These are phyloP conservation scores for Fonsecaea nubica DNA, from an alignment of 2,329 filamentous ascomycete species.

Conservation along the genomic window DNA sequence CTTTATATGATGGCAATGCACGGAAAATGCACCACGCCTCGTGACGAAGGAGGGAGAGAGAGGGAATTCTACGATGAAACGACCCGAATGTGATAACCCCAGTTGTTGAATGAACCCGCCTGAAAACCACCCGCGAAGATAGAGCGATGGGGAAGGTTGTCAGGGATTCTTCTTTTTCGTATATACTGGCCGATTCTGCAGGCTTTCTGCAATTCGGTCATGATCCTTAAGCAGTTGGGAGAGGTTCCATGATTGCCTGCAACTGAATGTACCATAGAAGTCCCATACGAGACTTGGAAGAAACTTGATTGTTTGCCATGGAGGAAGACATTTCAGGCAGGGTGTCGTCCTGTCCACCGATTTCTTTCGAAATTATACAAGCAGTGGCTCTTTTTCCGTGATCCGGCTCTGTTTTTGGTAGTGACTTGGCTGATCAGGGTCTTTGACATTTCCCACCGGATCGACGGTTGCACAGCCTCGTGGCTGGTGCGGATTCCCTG, in stretches of 20 bases:
- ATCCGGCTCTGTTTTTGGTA: neutral
- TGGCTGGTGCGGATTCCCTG: slow-evolving; percentile 1
- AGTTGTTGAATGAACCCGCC: neutral
- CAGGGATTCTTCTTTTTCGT: neutral
- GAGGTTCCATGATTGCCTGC: neutral
- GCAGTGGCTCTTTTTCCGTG: neutral
- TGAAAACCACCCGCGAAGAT: neutral
- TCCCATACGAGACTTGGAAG: neutral
- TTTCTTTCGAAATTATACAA: neutral
- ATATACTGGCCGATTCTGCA: neutral
- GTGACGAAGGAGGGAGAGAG: neutral
- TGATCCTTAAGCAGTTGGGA: neutral
- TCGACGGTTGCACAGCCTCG: slow-evolving; percentile 1
- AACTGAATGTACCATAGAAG: neutral
- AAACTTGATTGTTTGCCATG: neutral
- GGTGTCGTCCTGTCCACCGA: neutral
- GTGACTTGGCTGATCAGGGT: neutral
- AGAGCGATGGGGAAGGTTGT: neutral
- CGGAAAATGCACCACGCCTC: neutral
- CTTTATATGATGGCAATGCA: slow-evolving; percentile 8
- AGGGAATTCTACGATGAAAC: neutral
- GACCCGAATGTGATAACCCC: neutral
- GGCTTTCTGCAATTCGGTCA: neutral
- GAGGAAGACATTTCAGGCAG: neutral
- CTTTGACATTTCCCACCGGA: neutral